These are phyloP conservation scores for Mollisiaceae sp. DNA, from an alignment of 2,329 filamentous ascomycete genomes.

Conservation along the genomic window DNA sequence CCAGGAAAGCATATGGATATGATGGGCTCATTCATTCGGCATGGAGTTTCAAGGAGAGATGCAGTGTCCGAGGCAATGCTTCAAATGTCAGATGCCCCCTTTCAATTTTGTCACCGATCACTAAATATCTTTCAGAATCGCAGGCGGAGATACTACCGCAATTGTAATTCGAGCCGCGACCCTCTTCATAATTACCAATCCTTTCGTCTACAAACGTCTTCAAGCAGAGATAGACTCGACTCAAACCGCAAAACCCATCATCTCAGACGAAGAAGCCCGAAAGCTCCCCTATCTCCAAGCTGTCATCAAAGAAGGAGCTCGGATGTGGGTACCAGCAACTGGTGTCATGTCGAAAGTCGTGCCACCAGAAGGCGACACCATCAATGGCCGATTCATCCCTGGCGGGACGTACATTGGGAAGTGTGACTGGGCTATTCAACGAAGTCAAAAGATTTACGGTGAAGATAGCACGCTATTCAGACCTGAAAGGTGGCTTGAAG, in stretches of 20 bases:
- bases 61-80: slow-evolving; percentile 24
- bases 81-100: slow-evolving; percentile 36
- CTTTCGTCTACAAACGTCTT: slow-evolving; percentile 20
- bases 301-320: slow-evolving; percentile 54
- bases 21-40: slow-evolving; percentile 56
- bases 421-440: slow-evolving; percentile 38
- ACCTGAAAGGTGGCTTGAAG: slow-evolving; percentile 56
- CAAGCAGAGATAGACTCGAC: slow-evolving; percentile 24
- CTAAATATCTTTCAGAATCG: slow-evolving; percentile 43
- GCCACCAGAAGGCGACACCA: slow-evolving; percentile 30
- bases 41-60: slow-evolving; percentile 41
- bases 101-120: background rate
- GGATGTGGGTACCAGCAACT: slow-evolving; percentile 51
- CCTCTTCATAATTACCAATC: slow-evolving; percentile 29
- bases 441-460: slow-evolving; percentile 45
- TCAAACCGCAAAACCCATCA: slow-evolving; percentile 11
- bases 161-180: slow-evolving; percentile 50
- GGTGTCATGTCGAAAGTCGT: slow-evolving; percentile 32
- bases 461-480: slow-evolving; percentile 48
- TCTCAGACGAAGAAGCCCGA: slow-evolving; percentile 45
- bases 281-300: slow-evolving; percentile 55
- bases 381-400: slow-evolving; percentile 28
- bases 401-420: slow-evolving; percentile 36
- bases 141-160: slow-evolving; percentile 63
- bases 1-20: slow-evolving; percentile 54